phyloP scores from a whole-genome alignment of 305 asterid genomes.

The Fraxinus sp. region DNA sequence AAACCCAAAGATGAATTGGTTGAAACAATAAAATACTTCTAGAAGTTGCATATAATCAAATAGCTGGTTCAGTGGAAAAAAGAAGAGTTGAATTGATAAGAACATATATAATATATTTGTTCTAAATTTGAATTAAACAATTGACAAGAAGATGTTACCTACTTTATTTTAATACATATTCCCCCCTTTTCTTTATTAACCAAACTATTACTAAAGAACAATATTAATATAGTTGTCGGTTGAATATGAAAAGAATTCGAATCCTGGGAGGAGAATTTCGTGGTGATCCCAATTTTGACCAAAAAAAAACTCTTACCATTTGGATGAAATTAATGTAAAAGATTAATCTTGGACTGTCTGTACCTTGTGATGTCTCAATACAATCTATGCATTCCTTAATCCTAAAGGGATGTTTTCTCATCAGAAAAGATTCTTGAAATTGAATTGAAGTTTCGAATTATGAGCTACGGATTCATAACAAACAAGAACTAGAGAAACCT shows the following conservation, averaged over 20 bases:
- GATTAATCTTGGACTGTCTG: background rate
- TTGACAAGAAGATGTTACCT: background rate
- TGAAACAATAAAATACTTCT: background rate
- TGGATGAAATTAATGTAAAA: background rate
- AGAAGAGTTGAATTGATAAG: slow-evolving; percentile 2
- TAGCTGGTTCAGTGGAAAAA: background rate
- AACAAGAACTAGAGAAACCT: background rate
- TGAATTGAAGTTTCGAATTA: slow-evolving; percentile 17
- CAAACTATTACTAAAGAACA: background rate
- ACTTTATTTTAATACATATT: background rate
- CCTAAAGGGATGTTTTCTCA: background rate
- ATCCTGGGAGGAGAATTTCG: background rate
- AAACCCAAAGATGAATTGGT: background rate
- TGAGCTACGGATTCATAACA: slow-evolving; percentile 1
- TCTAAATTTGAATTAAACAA: background rate
- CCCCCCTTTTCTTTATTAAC: background rate
- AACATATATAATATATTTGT: background rate
- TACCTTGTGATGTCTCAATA: background rate
- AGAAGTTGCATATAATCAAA: background rate
- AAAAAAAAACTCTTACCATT: background rate
- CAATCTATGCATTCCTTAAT: background rate
- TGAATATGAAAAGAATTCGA: background rate
- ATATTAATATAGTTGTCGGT: background rate
- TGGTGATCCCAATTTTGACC: background rate
- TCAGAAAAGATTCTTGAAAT: slow-evolving; percentile 1